These are phyloP conservation scores for Mucor plumbeus DNA, from an alignment of 371 early-diverging fungal species.

Conservation along the genomic window DNA sequence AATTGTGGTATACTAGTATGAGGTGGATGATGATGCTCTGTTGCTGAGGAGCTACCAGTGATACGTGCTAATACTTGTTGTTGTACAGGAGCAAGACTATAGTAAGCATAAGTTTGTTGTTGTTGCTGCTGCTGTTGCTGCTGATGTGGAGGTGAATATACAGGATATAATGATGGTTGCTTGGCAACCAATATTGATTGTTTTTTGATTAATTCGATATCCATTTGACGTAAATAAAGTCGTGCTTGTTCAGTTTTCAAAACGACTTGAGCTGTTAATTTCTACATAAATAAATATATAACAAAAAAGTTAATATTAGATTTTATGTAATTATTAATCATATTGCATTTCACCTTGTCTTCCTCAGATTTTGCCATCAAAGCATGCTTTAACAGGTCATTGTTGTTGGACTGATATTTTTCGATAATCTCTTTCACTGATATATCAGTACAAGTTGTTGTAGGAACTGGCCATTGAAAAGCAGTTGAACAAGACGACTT, in stretches of 20 bases:
- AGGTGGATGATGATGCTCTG: neutral
- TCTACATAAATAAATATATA: slow-evolving; percentile 29
- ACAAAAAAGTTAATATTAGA: neutral
- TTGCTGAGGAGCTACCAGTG: slow-evolving; percentile 24
- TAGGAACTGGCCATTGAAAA: slow-evolving; percentile 40
- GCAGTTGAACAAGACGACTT: slow-evolving; percentile 18
- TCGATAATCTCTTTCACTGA: slow-evolving; percentile 54
- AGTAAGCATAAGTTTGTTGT: neutral
- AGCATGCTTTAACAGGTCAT: slow-evolving; percentile 48
- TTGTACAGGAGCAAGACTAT: slow-evolving; percentile 21
- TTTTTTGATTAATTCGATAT: slow-evolving; percentile 41
- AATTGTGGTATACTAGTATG: neutral
- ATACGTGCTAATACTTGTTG: slow-evolving; percentile 48
- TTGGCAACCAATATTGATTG: slow-evolving; percentile 20
- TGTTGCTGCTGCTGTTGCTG: slow-evolving; percentile 1
- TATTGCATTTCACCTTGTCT: slow-evolving; percentile 45
- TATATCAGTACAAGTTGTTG: slow-evolving; percentile 27
- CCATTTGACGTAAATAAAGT: slow-evolving; percentile 41
- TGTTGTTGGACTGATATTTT: slow-evolving; percentile 39
- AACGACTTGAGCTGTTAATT: slow-evolving; percentile 40
- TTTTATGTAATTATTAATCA: neutral
- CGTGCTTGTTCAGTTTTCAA: slow-evolving; percentile 45
- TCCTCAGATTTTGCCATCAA: slow-evolving; percentile 57
- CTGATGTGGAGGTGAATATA: neutral
- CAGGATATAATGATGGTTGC: slow-evolving; percentile 8